A percentile compares a stretch with the other conserved stretches of the same genome.
phyloP scores from a whole-genome alignment of 1,284 basidiomycete species.

The Coniferiporia sulphurascens region DNA sequence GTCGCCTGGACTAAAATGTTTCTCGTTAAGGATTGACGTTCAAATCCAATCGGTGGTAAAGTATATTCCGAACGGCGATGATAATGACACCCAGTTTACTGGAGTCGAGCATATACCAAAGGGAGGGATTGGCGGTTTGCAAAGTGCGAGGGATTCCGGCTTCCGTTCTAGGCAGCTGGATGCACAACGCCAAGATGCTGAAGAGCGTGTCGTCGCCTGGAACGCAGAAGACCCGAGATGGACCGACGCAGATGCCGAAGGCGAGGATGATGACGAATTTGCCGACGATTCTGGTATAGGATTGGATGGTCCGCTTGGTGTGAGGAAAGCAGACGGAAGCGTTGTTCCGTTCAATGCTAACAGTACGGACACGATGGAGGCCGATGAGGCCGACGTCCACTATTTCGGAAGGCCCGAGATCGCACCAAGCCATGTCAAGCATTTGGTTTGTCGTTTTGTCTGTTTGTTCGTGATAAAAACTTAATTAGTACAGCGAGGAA shows the following conservation, averaged over 20 bases:
- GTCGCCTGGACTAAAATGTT: background rate
- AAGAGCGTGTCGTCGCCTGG: conserved; percentile 45
- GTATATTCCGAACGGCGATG: conserved; percentile 61
- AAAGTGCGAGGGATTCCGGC: conserved; percentile 33
- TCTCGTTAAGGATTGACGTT: conserved; percentile 50
- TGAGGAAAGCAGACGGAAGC: conserved; percentile 40
- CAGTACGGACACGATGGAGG: conserved; percentile 20
- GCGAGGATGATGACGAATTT: conserved; percentile 43
- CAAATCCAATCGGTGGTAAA: conserved; percentile 66
- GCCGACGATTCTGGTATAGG: conserved; percentile 39
- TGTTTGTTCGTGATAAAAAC: background rate
- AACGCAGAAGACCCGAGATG: conserved; percentile 37
- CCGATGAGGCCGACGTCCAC: conserved; percentile 35
- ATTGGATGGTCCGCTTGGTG: conserved; percentile 39
- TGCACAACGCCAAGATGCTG: conserved; percentile 45
- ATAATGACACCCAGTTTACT: conserved; percentile 52
- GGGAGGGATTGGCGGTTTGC: background rate
- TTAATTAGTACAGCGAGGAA: background rate
- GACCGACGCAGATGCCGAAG: conserved; percentile 24
- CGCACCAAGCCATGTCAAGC: conserved; percentile 50
- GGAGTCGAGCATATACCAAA: conserved; percentile 40
- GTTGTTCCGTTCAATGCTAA: conserved; percentile 34
- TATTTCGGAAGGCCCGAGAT: conserved; percentile 49
- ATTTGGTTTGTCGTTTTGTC: conserved; percentile 41
- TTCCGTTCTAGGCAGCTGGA: conserved; percentile 49